Evolutionary conservation across 495 filamentous ascomycete species (phyloP), one percentile per base, ranked within the genome.

Genomic region (Endocarpon pusillum): DNA sequence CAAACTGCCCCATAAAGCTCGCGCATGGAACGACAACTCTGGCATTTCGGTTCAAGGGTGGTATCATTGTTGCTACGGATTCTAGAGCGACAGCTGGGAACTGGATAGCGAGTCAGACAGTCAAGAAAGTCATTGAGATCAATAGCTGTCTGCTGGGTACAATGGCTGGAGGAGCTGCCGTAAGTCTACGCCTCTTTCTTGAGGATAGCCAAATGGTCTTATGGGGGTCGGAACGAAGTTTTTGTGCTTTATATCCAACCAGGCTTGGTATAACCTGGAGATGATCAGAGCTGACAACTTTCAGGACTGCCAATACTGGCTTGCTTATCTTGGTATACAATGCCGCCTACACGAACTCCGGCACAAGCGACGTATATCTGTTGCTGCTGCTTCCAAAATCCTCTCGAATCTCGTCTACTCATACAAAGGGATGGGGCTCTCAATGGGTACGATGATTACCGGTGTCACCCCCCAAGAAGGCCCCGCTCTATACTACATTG

Each of bases 281-380:
- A n/a, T n/a, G n/a, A n/a, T n/a, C 15, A 40, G 39, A 36, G 33
- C 15, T 40, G 9, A 22, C 21, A 38, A 38, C 40, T 22, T 30
- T 36, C n/a, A 81, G 75, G 89, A 97, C 63, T 97, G 89, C 62
- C 89, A 96, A 73, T 96, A 93, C 67, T 97, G 89, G 89, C 77
- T 97, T 44, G 82, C 81, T 50, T 97, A 93, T 68, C 69, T 97
- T 42, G 89, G 89, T 39, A 91, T 96, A 76, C 84, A 96, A 66
- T 97, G 89, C 62, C 87, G 89, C 33, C 78, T 97, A 40, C 89
- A 96, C 59, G 89, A 97, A 64, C 87, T 97, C 45, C 83, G 89
- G 40, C 89, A 96, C 69, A 96, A 96, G 66, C 87, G 85, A 52
- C 82, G 89, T 46, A 97, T 97, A 62, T 83, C 81, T 32, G 89